Base-by-base conservation (phyloP, 1,284 basidiomycete species). In the Cystobasidium pallidum region DNA sequence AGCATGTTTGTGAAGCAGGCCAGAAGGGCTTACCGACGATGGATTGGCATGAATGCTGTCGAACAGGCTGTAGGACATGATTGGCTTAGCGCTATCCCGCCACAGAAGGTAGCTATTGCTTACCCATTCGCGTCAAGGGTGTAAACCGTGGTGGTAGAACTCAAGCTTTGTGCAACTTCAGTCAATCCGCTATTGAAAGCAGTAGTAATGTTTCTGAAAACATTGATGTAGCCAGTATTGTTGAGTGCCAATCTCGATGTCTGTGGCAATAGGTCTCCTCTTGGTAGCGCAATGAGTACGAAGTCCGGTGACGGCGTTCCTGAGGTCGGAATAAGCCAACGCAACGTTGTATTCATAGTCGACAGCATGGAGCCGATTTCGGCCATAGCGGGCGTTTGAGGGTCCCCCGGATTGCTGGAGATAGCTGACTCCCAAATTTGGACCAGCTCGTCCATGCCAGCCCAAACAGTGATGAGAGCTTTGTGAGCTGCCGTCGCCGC, bases 241-340 rank as follows among this genome's bases (percentile, higher is more conserved):
- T 64, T 64, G 19, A 45, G 17, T 11, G 68, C 59, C 32, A 64
- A 36, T 24, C 68, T 13, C 19, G 30, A 28, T 13, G 55, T 64
- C 47, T 71, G 54, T 7, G 68, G 68, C 26, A 71, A 45, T 2
- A 71, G 32, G 49, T 71, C 55, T 15, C 68, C 68, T 24, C 34
- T 32, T 24, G 68, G 68, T 2, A 71, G 28, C 7, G 59, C 41
- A 51, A 71, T 45, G 4, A 71, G 47, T 2, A 59, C 68, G 36
- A 63, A 71, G 36, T 71, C 68, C 28, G 68, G 68, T 11, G 21
- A 21, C 3, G 59, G 28, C 3, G 43, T 47, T 28, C 41, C 49
- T n/a, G 68, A 34, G 21, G 68, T 49, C 17, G 68, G 59, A 21
- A 71, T 34, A 39, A 71, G 59, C 68, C 68, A 71, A 13, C 59